Evolutionary conservation across 768 basidiomycete genomes (phyloP).

Genomic region (Thelephora ganbajun): DNA sequence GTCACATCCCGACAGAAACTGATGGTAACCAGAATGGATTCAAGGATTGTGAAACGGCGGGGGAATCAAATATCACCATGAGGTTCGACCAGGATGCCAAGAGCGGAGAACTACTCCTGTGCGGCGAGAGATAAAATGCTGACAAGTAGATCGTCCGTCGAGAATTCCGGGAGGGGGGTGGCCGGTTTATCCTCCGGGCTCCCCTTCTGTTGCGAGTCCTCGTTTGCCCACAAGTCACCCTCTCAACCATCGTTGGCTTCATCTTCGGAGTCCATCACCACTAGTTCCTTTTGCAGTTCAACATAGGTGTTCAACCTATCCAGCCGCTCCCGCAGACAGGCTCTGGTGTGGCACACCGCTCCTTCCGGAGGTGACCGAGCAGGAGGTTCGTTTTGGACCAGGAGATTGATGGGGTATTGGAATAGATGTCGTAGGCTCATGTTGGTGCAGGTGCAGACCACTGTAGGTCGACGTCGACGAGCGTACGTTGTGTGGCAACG

Average conservation of each 20-base stretch:
- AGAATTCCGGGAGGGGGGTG: conserved; percentile 48
- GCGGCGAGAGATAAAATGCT: conserved; percentile 57
- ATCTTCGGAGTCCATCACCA: conserved; percentile 12
- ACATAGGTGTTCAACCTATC: conserved; percentile 61
- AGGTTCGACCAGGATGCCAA: conserved; percentile 41
- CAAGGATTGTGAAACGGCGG: conserved; percentile 53
- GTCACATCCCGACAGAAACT: conserved; percentile 53
- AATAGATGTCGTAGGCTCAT: conserved; percentile 34
- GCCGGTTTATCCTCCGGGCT: too few relatives aligned
- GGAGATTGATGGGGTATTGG: too few relatives aligned
- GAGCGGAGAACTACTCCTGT: conserved; percentile 37
- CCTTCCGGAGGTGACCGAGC: too few relatives aligned
- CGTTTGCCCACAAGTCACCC: conserved; percentile 67
- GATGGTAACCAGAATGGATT: conserved; percentile 56
- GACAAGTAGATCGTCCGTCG: conserved; percentile 40
- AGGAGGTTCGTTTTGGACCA: conserved; percentile 11
- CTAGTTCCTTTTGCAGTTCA: conserved; percentile 35
- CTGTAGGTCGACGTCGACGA: conserved; percentile 51
- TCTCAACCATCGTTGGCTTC: conserved; percentile 50
- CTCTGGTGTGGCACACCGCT: conserved; percentile 54
- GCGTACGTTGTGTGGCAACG: conserved; percentile 34
- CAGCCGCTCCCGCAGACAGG: conserved; percentile 49
- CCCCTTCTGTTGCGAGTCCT: conserved; percentile 19
- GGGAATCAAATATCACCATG: conserved; percentile 53
- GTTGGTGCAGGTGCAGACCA: conserved; percentile 37